Conservation (phyloP, 306 rosid genomes). For the Trichosanthes cucumerina region DNA sequence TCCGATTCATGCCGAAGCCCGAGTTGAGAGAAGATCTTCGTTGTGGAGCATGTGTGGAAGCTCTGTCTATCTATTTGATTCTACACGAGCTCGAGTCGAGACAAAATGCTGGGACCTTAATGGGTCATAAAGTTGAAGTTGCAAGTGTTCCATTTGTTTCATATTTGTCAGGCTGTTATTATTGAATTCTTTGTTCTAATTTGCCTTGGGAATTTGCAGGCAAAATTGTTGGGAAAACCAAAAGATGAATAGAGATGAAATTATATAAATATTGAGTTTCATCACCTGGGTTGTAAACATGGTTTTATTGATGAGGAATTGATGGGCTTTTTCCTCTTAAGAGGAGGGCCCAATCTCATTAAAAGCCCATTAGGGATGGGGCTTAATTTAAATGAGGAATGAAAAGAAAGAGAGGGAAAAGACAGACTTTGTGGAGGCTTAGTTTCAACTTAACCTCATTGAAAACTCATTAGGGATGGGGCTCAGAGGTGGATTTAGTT, state of each 20-base stretch:
- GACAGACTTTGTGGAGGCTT: too few relatives aligned
- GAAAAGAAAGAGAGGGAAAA: too few relatives aligned
- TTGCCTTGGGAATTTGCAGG: background rate
- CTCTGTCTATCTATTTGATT: background rate
- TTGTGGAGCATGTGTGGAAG: background rate
- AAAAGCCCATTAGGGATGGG: background rate
- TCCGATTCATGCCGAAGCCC: background rate
- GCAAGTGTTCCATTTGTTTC: background rate
- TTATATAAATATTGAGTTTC: background rate
- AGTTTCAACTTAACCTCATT: too few relatives aligned
- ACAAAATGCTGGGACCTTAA: background rate
- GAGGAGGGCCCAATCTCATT: background rate
- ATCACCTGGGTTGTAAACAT: background rate
- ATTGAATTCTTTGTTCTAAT: background rate
- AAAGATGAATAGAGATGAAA: background rate
- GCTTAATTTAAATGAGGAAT: background rate
- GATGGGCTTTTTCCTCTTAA: background rate
- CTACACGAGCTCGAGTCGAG: background rate
- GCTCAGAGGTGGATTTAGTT: too few relatives aligned
- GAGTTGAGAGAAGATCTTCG: background rate
- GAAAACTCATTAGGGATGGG: too few relatives aligned
- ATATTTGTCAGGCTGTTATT: background rate
- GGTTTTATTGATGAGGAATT: background rate
- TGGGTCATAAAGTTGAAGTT: background rate
- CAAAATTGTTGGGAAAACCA: background rate